Base-by-base conservation (phyloP, 2,329 filamentous ascomycete genomes). In the Cyphellophora attinorum region DNA sequence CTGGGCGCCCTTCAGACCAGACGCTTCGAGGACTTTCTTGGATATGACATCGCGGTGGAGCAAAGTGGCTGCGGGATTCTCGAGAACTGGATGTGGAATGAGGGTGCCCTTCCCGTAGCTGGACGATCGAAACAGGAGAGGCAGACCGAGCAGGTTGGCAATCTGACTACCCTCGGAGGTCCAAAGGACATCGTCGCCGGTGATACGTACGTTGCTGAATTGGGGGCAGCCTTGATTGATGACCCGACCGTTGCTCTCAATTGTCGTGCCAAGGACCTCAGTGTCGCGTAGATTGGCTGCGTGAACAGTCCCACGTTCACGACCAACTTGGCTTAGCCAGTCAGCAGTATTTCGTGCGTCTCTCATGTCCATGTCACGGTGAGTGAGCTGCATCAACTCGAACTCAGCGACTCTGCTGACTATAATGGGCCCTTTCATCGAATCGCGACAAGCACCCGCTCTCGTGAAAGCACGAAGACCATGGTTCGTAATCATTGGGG, bases 141-240 rank as follows among this genome's bases (percentile, higher is more conserved):
- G 35, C 13, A 37, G 19, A 10, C 30, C 35, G 11, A 37, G 21
- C n/a, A 37, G 21, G 18, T 37, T 37, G 19, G 30, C 27, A 16
- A 37, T 37, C 12, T 25, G 16, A 12, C 35, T 33, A 6, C 29
- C 23, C 19, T 33, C 29, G 14, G 35, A 19, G 17, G 11, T n/a
- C 11, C 31, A 37, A 17, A 37, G n/a, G 16, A 18, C n/a, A 29
- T 33, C 35, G 11, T 23, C 27, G 30, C 35, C 35, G 13, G 18
- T 18, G 19, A 33, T n/a, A 6, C 27, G 18, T 5, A 19, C 13
- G 6, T 32, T n/a, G n/a, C n/a, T n/a, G 8, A 8, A 25, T 25
- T 25, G 8, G 21, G 21, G n/a, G n/a, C 21, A 8, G 21, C 21
- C 21, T n/a, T 25, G 21, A 8, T 25, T 8, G 8, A 25, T n/a